Percentiles rank a stretch among this genome's conserved stretches.
These are phyloP conservation scores for Xylaria sp. DNA, from an alignment of 2,329 filamentous ascomycete species.

Conservation along the genomic window DNA sequence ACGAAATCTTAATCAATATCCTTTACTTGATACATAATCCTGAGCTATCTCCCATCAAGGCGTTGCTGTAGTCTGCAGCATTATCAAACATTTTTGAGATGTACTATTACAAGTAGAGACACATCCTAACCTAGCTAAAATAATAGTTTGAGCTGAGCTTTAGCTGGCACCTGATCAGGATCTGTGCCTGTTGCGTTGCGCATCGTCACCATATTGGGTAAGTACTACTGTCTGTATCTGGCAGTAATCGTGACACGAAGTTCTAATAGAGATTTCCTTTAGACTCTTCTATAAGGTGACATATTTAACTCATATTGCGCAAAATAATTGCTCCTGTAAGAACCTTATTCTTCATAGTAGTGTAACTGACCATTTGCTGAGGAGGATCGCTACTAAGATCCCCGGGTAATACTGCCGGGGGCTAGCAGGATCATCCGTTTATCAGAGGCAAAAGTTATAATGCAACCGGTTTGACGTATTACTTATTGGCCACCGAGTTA, in stretches of 20 bases:
- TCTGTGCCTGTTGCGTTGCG: neutral
- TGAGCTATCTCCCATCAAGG: neutral
- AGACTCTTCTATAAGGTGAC: neutral
- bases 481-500: neutral
- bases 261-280: neutral
- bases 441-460: neutral
- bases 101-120: neutral
- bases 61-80: neutral
- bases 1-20: neutral
- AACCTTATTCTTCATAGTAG: neutral
- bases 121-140: neutral
- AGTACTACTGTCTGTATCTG: neutral
- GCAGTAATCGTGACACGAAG: neutral
- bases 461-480: neutral
- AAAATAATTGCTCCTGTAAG: neutral
- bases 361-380: neutral
- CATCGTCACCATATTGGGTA: neutral
- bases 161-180: neutral
- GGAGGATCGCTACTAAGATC: neutral
- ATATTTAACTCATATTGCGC: neutral
- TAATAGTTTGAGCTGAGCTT: neutral
- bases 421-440: neutral
- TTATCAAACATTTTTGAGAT: neutral
- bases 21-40: neutral
- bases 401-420: neutral